Evolutionary conservation across 208 protist species (phyloP), one percentile per base, ranked within the genome.

Genomic region (Novymonas esmeraldas): DNA sequence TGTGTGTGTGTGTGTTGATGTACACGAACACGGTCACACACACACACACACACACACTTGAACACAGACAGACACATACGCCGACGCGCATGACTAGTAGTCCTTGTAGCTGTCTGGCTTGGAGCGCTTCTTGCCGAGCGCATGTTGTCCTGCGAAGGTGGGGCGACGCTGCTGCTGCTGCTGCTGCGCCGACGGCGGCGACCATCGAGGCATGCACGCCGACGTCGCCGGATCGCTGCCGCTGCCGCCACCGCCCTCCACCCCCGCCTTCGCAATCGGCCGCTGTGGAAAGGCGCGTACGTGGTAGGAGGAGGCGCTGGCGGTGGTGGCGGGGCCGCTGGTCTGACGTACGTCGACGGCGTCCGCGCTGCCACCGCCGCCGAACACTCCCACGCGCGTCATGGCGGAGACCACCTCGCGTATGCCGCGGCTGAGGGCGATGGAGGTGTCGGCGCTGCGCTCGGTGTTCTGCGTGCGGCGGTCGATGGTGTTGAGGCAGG

Each of bases 81-180:
- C 13, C 6, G 3, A 33, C 24, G 33, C 16, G 20, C 4, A 20
- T 16, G 18, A n/a, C 20, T 42, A 76, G 66, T 88, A 87, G 59
- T 91, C 85, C 54, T 76, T 67, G 60, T 84, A 91, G 73, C 79
- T 78, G 13, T 85, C 82, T n/a, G 85, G 85, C 70, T 91, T 91
- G 1, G 61, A 70, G 14, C 85, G 75, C 55, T 91, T 91, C 70
- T 75, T 83, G 6, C 84, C 81, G 29, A 68, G 39, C 14, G 70
- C 62, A 56, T 76, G 70, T 56, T 76, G 70, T 3, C 55, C 14
- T 0, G 61, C 6, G 62, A 68, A 70, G 39, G 61, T 20, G 36
- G 62, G 39, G 7, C 70, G 61, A 38, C 63, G 70, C 46, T 76
- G 61, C 10, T 18, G 38, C 22, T 42, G 55, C 3, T 44, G 36